Percentiles rank a stretch among this genome's conserved stretches.
Conservation (phyloP, 192 early-diverging fungal genomes). For the Chytriomyces confervae region DNA sequence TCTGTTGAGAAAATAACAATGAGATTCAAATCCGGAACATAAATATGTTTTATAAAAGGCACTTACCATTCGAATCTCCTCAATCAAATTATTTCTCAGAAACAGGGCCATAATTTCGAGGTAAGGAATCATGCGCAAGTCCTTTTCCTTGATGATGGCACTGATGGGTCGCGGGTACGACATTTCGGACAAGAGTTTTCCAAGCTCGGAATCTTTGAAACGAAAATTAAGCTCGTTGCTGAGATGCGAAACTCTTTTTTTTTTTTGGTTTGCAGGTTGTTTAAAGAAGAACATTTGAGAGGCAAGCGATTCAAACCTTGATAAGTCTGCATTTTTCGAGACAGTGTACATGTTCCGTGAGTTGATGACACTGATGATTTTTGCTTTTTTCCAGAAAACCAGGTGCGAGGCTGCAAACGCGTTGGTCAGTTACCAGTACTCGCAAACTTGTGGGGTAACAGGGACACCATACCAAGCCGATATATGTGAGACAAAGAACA, state of each 20-base stretch:
- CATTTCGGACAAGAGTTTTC: conserved; percentile 61
- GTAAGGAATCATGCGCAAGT: conserved; percentile 65
- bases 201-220: conserved; percentile 64
- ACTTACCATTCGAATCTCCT: conserved; percentile 81
- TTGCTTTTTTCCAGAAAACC: conserved; percentile 92
- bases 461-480: conserved; percentile 52
- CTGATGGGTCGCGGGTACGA: conserved; percentile 63
- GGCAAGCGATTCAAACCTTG: conserved; percentile 28
- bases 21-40: conserved; percentile 2
- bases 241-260: conserved; percentile 36
- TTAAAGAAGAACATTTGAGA: conserved; percentile 4
- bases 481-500: conserved; percentile 96
- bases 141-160: conserved; percentile 63
- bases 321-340: conserved; percentile 66
- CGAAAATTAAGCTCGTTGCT: conserved; percentile 63
- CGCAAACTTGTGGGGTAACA: not conserved
- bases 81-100: conserved; percentile 74
- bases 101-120: conserved; percentile 84
- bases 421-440: not conserved
- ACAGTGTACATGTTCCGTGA: conserved; percentile 81
- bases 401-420: conserved; percentile 74
- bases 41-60: conserved; percentile 36
- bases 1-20: not conserved
- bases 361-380: conserved; percentile 83
- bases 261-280: conserved; percentile 14